Base-by-base conservation (phyloP, 768 basidiomycete genomes). In the Suillus paluster region DNA sequence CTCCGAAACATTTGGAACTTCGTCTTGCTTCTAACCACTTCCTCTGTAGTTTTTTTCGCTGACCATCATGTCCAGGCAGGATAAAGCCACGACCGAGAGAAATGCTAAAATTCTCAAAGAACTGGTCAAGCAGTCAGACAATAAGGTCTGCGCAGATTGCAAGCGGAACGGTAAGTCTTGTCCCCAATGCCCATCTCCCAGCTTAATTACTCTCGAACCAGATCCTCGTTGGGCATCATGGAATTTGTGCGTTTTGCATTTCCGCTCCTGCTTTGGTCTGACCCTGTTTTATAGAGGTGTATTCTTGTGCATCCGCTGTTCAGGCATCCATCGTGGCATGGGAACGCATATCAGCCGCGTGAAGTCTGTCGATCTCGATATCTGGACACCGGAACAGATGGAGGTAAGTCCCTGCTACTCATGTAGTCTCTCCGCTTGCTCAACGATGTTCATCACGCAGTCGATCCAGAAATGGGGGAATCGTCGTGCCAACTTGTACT, bases 351-450 rank as follows among this genome's bases (percentile, higher is more conserved):
- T 99, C 75, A 93, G 92, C 78, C 93, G 91, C 72, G 92, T 99
- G 73, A 97, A 97, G 72, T 97, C 95, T 3, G 93, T 99, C 59
- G 97, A 99, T 78, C 87, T 99, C 58, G 97, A 99, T 69, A 86
- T 92, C 19, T 99, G 97, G 97, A 97, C 94, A 9, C 94, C 94
- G 3, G 95, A 98, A 65, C 97, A 99, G 78, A 96, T 99, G 91
- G 87, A 89, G 79, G 95, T 95, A 68, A 63, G 84, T 66, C 30
- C 61, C 15, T 48, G 15, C 6, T 1, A 44, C 54, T 25, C 33
- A 30, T 33, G 52, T 25, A n/a, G 42, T 59, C 25, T 34, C n/a
- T 21, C 50, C 58, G 55, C 14, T 59, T 54, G 46, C 62, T 34
- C 19, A 45, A 53, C 19, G 60, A n/a, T n/a, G n/a, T n/a, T 48